Conservation (phyloP, 1,139 yeast genomes). For the Candida mesenterica region DNA sequence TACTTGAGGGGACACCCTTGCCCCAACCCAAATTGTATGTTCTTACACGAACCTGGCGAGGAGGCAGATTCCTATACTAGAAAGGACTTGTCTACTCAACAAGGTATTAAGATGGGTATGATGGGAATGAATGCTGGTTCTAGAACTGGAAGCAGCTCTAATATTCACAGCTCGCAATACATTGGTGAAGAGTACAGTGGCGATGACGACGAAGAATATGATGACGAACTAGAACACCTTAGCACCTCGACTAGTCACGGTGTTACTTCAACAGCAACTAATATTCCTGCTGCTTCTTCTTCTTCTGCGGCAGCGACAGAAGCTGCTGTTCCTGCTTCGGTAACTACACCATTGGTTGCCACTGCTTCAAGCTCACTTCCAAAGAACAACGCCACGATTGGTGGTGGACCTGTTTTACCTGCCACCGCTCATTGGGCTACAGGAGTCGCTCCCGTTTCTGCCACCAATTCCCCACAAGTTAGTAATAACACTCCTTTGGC, state of each 20-base stretch:
- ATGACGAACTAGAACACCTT: constrained; percentile 12
- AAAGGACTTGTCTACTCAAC: constrained; percentile 85
- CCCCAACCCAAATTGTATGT: constrained; percentile 99
- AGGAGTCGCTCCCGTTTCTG: constrained; percentile 20
- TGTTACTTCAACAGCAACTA: constrained; percentile 22
- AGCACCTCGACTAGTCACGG: constrained; percentile 10
- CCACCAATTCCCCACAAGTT: constrained; percentile 36
- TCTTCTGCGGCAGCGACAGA: too few relatives aligned
- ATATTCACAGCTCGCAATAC: constrained; percentile 13
- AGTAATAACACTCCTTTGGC: constrained; percentile 39
- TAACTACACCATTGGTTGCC: constrained; percentile 10
- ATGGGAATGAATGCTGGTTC: constrained; percentile 28
- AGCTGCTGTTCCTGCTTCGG: constrained; percentile 3
- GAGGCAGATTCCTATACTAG: constrained; percentile 97
- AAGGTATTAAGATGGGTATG: constrained; percentile 61
- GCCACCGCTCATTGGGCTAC: constrained; percentile 61
- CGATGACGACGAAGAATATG: constrained; percentile 21
- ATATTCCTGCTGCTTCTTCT: constrained; percentile 5
- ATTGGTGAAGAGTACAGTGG: constrained; percentile 14
- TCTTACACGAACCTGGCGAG: constrained; percentile 98
- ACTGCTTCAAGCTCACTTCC: constrained; percentile 6
- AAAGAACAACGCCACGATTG: constrained; percentile 9
- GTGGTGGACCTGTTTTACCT: constrained; percentile 44
- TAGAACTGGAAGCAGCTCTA: constrained; percentile 15
- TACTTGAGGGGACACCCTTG: constrained; percentile 94